Base-by-base conservation (phyloP, 2,329 filamentous ascomycete species). In the Ceratocystis eucalypticola region DNA sequence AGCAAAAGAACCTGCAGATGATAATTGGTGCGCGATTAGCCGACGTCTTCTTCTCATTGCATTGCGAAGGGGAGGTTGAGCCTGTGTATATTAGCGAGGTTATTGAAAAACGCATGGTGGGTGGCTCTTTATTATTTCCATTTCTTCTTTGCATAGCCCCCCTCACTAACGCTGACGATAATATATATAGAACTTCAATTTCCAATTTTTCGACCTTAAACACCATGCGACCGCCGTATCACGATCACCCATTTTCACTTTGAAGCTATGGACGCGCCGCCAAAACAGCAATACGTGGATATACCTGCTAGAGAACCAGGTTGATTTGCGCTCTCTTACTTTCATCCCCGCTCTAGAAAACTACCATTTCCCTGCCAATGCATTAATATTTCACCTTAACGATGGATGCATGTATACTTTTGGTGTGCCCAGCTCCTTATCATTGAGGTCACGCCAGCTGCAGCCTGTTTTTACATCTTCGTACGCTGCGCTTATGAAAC, bases 1-100 rank as follows among this genome's bases (percentile, higher is more conserved):
- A 88, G 65, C 89, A 93, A 77, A 83, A 84, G 73, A 85, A 84
- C 72, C 77, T 94, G 64, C 87, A 91, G 73, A 81, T 86, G 71
- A 84, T 88, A 7, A 83, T 86, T 44, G 88, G 94, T 74, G 81
- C 86, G 70, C 82, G 89, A 6, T 84, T 88, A 33, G 90, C 87
- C n/a, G 88, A 96, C 76, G 86, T 87, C 17, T 96, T 96, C 80
- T 94, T 96, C 75, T 89, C 90, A 2, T 74, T 96, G 64, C 92
- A 96, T 74, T 53, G 55, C 20, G 78, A 83, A 1, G 82, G 77
- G 2, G 76, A 84, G 64, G 76, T 80, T 61, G 86, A 90, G 17
- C 91, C 93, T 0, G 77, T 96, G n/a, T 96, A 96, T 74, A 84
- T 96, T 71, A 96, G 91, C 72, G 93, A 97, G 76, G 80, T 88